Conservation (phyloP, 768 basidiomycete species). For the Clitopilus hobsonii region DNA sequence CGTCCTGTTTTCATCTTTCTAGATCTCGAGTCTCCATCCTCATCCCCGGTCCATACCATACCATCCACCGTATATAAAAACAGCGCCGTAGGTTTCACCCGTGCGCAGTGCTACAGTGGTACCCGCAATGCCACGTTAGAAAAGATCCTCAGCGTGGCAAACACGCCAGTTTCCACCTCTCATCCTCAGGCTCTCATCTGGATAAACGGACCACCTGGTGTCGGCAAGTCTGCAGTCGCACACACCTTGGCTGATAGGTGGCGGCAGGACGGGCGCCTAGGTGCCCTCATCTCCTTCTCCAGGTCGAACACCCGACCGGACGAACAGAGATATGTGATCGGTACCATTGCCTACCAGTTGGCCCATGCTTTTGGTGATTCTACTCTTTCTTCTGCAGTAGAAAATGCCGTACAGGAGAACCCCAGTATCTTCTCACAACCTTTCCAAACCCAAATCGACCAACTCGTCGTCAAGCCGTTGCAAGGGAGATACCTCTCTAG, state of each 20-base stretch:
- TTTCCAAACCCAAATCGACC: background rate
- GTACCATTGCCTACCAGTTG: background rate
- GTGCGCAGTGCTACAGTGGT: background rate
- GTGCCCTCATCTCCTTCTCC: background rate
- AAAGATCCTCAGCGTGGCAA: background rate
- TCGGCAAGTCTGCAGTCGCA: background rate
- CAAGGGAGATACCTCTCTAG: background rate
- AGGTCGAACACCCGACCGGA: background rate
- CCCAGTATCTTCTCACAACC: background rate
- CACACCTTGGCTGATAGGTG: background rate
- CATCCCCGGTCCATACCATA: background rate
- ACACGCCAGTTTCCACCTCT: background rate
- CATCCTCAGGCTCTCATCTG: background rate
- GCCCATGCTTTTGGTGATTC: background rate
- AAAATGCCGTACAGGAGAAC: background rate
- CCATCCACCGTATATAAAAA: background rate
- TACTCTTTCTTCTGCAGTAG: background rate
- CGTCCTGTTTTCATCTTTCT: background rate
- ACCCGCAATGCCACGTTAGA: background rate
- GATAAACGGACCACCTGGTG: background rate
- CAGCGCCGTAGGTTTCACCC: background rate
- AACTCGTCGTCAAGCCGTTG: background rate
- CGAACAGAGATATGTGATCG: background rate
- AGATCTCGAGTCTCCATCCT: background rate
- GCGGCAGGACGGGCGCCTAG: background rate